phyloP scores from a whole-genome alignment of 768 basidiomycete species.

The Leccinum disarticulatum region DNA sequence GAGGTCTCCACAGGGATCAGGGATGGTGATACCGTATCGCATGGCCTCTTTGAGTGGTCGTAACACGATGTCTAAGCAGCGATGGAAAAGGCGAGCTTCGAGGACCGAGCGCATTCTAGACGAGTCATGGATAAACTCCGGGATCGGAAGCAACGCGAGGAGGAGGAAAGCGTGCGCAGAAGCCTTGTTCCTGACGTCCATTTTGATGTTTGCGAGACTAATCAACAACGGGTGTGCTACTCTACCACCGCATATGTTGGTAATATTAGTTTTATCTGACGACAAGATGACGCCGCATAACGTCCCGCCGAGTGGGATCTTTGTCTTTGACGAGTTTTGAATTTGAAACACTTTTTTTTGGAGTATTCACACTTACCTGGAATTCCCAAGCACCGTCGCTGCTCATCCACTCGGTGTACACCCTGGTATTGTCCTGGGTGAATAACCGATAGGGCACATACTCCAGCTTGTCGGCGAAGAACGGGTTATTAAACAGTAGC shows the following conservation, averaged over 20 bases:
- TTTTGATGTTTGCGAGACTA: background rate
- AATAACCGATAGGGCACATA: background rate
- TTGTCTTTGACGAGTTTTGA: too few species aligned
- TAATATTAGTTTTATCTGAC: background rate
- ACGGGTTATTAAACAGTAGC: background rate
- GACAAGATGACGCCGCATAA: background rate
- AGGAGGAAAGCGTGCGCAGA: background rate
- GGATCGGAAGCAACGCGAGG: background rate
- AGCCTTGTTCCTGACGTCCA: background rate
- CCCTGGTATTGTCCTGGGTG: background rate
- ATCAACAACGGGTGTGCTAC: background rate
- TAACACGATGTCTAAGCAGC: background rate
- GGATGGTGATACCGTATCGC: background rate
- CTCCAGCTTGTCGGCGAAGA: background rate
- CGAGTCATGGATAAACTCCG: background rate
- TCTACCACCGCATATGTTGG: background rate
- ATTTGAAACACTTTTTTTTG: too few species aligned
- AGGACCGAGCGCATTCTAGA: background rate
- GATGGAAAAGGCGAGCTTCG: background rate
- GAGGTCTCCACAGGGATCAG: background rate
- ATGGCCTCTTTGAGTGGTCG: background rate
- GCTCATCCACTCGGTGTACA: slow-evolving; percentile 26
- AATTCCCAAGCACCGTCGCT: slow-evolving; percentile 22
- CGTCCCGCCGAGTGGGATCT: background rate
- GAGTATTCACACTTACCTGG: slow-evolving; percentile 15